Percentiles rank a stretch among this genome's conserved stretches.
These are phyloP conservation scores for Catunica adiposa DNA, from an alignment of 2,329 filamentous ascomycete genomes.

Conservation along the genomic window DNA sequence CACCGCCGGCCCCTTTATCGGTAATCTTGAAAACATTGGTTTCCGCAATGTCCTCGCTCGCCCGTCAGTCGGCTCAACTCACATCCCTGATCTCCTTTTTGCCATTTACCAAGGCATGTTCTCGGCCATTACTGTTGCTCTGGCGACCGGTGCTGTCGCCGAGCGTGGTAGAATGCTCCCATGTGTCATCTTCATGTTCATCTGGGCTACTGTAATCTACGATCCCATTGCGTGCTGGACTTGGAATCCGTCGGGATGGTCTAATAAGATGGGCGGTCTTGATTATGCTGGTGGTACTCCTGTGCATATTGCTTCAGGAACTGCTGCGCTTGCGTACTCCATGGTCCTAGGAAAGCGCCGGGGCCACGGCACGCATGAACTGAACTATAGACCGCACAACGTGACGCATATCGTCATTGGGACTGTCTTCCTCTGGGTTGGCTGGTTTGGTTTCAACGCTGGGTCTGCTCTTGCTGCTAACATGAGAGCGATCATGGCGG, in stretches of 20 bases:
- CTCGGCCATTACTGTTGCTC: constrained; percentile 68
- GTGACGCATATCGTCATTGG: constrained; percentile 85
- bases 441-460: constrained; percentile 91
- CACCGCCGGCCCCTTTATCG: constrained; percentile 57
- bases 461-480: constrained; percentile 70
- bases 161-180: constrained; percentile 80
- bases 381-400: constrained; percentile 87
- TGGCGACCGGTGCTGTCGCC: constrained; percentile 70
- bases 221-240: constrained; percentile 92
- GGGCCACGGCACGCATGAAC: constrained; percentile 70
- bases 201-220: constrained; percentile 82
- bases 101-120: constrained; percentile 83
- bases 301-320: constrained; percentile 73
- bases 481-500: constrained; percentile 71
- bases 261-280: constrained; percentile 59
- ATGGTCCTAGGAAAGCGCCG: constrained; percentile 78
- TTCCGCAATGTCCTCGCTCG: constrained; percentile 58
- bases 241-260: constrained; percentile 75
- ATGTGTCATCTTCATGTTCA: constrained; percentile 80
- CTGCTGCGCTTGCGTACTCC: constrained; percentile 73
- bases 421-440: constrained; percentile 87
- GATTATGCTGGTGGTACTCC: constrained; percentile 86
- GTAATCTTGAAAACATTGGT: constrained; percentile 63
- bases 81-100: constrained; percentile 70
- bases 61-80: constrained; percentile 56